Evolutionary conservation across 495 filamentous ascomycete genomes (phyloP).

Genomic region (Hypomontagnella monticulosa): DNA sequence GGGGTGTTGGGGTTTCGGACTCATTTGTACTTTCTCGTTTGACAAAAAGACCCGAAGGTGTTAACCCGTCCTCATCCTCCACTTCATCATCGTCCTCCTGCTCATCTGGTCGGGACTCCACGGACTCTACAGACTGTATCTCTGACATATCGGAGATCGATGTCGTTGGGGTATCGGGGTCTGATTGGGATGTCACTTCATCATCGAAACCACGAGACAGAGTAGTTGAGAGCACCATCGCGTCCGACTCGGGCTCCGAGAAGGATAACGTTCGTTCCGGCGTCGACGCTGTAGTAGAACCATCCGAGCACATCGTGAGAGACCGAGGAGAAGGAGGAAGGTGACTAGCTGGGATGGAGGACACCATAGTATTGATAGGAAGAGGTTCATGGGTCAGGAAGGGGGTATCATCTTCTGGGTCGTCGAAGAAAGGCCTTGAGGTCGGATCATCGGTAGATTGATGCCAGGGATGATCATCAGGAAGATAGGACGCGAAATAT

Average conservation of each 20-base stretch:
- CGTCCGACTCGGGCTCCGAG: constrained; percentile 56
- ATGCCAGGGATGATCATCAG: constrained; percentile 54
- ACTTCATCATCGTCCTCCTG: constrained; percentile 16
- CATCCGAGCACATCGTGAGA: constrained; percentile 59
- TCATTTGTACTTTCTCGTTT: constrained; percentile 36
- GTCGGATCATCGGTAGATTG: constrained; percentile 31
- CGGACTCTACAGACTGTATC: constrained; percentile 31
- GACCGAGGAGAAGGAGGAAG: constrained; percentile 59
- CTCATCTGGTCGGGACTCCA: constrained; percentile 14
- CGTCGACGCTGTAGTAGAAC: constrained; percentile 50
- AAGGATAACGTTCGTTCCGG: constrained; percentile 56
- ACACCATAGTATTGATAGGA: constrained; percentile 36
- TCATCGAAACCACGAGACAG: constrained; percentile 44
- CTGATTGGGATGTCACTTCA: constrained; percentile 47
- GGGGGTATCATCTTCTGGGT: constrained; percentile 45
- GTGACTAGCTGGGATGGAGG: constrained; percentile 40
- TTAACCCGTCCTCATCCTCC: constrained; percentile 23
- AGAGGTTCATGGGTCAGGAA: constrained; percentile 56
- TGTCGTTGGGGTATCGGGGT: constrained; percentile 46
- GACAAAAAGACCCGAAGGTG: constrained; percentile 1
- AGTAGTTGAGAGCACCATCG: constrained; percentile 37
- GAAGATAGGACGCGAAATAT: constrained; percentile 61
- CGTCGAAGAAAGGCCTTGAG: constrained; percentile 51
- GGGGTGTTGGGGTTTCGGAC: constrained; percentile 54
- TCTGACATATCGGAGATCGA: constrained; percentile 51